phyloP scores from a whole-genome alignment of 768 basidiomycete genomes.

The Kondoa malvinella region DNA sequence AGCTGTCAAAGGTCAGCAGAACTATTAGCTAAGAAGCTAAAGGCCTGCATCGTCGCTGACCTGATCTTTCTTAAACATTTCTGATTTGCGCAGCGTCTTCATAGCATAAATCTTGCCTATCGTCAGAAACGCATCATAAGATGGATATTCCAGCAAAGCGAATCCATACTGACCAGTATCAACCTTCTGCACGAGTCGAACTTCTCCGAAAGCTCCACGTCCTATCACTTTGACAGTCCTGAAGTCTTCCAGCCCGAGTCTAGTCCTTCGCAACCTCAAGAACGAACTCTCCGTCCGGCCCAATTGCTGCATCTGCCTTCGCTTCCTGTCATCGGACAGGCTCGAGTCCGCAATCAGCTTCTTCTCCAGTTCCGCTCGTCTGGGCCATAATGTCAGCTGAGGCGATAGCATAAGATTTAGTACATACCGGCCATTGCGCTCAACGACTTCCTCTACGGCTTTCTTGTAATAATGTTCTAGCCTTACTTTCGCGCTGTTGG shows the following conservation, averaged over 20 bases:
- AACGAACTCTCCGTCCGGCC: constrained; percentile 79
- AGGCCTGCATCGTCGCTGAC: constrained; percentile 35
- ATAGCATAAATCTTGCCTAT: constrained; percentile 90
- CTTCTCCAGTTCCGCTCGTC: constrained; percentile 74
- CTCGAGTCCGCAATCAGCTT: constrained; percentile 51
- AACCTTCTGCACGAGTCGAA: constrained; percentile 83
- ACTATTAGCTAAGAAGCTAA: not conserved
- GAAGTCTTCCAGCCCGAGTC: constrained; percentile 80
- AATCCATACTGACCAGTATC: constrained; percentile 42
- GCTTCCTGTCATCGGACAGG: constrained; percentile 69
- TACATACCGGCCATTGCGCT: constrained; percentile 66
- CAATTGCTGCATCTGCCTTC: constrained; percentile 60
- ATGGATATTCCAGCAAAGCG: not conserved
- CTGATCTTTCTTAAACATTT: constrained; percentile 99
- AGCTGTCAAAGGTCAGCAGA: constrained; percentile 39
- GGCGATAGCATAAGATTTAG: constrained; percentile 1
- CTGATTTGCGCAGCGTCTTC: constrained; percentile 92
- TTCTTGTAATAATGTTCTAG: constrained; percentile 94
- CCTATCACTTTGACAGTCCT: constrained; percentile 96
- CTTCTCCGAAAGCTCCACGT: constrained; percentile 97
- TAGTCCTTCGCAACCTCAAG: constrained; percentile 70
- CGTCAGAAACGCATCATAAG: not conserved
- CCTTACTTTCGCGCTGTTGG: constrained; percentile 82
- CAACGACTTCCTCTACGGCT: constrained; percentile 85
- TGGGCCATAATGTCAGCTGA: constrained; percentile 28